Evolutionary conservation across 768 basidiomycete species (phyloP), one percentile per base, ranked within the genome.

Genomic region (Boletus sensibilis): DNA sequence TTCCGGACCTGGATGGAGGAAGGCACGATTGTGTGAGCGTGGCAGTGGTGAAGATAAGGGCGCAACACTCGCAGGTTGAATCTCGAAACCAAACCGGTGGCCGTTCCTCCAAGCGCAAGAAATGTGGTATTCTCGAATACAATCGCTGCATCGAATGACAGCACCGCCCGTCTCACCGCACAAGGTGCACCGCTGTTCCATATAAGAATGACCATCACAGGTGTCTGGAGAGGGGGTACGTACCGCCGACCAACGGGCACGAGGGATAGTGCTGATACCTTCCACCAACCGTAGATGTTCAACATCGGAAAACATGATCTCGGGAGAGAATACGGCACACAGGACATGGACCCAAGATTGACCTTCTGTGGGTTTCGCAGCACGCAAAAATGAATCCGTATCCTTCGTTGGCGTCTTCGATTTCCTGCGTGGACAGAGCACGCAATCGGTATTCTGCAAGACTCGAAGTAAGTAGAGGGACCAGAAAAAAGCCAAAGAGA

Each of bases 281-380:
- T 98, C 96, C 8, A 90, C 90, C n/a, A 87, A 72, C 37, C 87
- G 84, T 43, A 98, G 75, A 14, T 81, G 81, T 7, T 76, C 68
- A 0, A 91, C 83, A 64, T 95, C 89, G 23, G 90, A 86, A 69
- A 90, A 96, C 5, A 75, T 79, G n/a, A 94, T 74, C 64, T 98
- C 95, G 4, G 88, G 87, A 29, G 86, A 83, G 74, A 93, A 98
- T 1, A 91, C 84, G 3, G 94, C 84, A 75, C 96, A 98, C 4
- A 97, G 73, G 33, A 94, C 78, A 68, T 98, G 96, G 0, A 86
- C 86, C 94, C 94, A 97, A 53, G 89, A 87, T 70, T 92, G 88
- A 11, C 92, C 92, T 75, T 97, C 94, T 0, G 94, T 96, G 8
- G 92, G 92, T 67, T 95, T 96, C 67, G 84, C 85, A 40, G 85